Percentiles rank a stretch among this genome's conserved stretches.
These are phyloP conservation scores for Lasiosphaeria hispida DNA, from an alignment of 495 filamentous ascomycete genomes.

Conservation along the genomic window DNA sequence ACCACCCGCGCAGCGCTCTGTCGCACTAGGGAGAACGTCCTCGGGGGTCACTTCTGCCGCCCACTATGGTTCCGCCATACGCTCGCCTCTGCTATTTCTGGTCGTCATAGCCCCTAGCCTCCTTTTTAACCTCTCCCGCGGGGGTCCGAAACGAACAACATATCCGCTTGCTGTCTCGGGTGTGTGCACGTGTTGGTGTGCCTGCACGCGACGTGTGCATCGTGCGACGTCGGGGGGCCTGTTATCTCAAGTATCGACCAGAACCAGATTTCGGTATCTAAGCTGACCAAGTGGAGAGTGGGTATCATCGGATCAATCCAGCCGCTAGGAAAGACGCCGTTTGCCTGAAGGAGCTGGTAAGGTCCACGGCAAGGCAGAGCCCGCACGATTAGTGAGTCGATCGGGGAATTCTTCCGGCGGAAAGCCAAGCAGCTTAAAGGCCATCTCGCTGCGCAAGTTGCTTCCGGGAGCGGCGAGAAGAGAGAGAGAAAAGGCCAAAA, in stretches of 20 bases:
- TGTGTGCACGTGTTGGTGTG: background rate
- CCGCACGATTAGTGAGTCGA: background rate
- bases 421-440: too few relatives aligned
- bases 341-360: background rate
- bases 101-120: conserved; percentile 12
- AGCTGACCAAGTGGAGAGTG: conserved; percentile 10
- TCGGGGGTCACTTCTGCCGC: conserved; percentile 5
- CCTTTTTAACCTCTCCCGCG: background rate
- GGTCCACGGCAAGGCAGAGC: background rate
- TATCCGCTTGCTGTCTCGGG: conserved; percentile 2
- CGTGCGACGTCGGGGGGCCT: conserved; percentile 11
- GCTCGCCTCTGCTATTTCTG: conserved; percentile 1
- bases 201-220: background rate
- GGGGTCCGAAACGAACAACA: background rate
- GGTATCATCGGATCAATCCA: conserved; percentile 15
- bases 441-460: too few relatives aligned
- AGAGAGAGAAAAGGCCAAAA: conserved; percentile 6
- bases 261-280: background rate
- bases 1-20: conserved; percentile 5
- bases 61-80: conserved; percentile 26
- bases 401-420: conserved; percentile 11
- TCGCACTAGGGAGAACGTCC: conserved; percentile 3
- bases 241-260: conserved; percentile 14
- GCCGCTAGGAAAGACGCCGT: conserved; percentile 3
- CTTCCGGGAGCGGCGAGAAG: too few relatives aligned